A percentile compares a stretch with the other conserved stretches of the same genome.
Conservation (phyloP, 306 rosid genomes). For the Pyrus betulifolia region DNA sequence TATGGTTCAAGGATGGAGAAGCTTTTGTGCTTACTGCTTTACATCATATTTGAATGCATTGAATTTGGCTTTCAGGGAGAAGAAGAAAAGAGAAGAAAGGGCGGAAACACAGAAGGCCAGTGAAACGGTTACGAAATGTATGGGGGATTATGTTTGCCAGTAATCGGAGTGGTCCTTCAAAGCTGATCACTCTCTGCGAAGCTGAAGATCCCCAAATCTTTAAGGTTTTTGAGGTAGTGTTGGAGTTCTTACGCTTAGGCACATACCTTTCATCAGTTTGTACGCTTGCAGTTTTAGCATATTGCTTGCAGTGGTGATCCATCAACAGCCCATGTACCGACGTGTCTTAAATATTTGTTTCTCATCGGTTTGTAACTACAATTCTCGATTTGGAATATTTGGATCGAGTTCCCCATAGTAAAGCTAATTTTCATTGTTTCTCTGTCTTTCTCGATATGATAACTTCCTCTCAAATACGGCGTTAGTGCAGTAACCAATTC, state of each 20-base stretch:
- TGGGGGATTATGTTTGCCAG: slow-evolving; percentile 41
- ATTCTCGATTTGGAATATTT: slow-evolving; percentile 1
- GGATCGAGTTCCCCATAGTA: not conserved
- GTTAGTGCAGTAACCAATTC: not conserved
- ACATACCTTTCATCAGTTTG: slow-evolving; percentile 16
- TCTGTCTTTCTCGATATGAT: not conserved
- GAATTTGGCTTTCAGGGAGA: slow-evolving; percentile 66
- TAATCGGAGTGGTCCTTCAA: slow-evolving; percentile 8
- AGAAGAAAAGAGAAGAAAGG: slow-evolving; percentile 90
- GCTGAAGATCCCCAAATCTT: slow-evolving; percentile 5
- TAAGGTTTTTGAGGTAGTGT: slow-evolving; percentile 24
- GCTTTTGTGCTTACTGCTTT: not conserved
- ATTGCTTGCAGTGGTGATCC: slow-evolving; percentile 20
- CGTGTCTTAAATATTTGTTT: slow-evolving; percentile 1
- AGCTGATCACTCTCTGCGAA: slow-evolving; percentile 4
- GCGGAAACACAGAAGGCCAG: slow-evolving; percentile 58
- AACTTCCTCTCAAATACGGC: not conserved
- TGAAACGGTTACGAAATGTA: slow-evolving; percentile 69
- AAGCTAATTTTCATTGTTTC: not conserved
- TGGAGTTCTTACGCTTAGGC: slow-evolving; percentile 23
- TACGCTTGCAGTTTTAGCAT: slow-evolving; percentile 21
- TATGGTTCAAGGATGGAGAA: not conserved
- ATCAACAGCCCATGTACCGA: slow-evolving; percentile 16
- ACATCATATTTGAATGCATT: slow-evolving; percentile 10
- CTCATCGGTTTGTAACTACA: not conserved